Base-by-base conservation (phyloP, 164 flowering plant genomes). In the Stephania yunnanensis region DNA sequence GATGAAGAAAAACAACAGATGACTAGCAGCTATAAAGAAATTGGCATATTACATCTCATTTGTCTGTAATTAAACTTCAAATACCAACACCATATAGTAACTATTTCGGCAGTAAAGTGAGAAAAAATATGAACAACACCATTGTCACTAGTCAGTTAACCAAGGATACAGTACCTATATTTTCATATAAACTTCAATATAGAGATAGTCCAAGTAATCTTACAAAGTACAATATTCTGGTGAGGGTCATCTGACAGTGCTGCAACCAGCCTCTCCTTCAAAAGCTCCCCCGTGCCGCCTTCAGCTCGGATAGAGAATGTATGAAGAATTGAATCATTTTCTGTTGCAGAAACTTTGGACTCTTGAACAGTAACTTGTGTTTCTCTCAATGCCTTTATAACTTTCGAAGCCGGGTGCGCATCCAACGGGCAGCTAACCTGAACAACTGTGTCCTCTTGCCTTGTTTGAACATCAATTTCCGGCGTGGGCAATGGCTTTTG, bases 211-310 rank as follows among this genome's bases (percentile, higher is more conserved):
- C 20, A 30, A 68, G 71, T 30, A 68, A 72, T 72, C 85, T 81
- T 78, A 81, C 82, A 76, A 36, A 46, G 58, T 70, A 74, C 76
- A 65, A 71, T 15, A 52, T 69, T 46, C 76, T 53, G 71, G 68
- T 19, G 19, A n/a, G 29, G 29, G 73, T 86, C 84, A 89, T 65
- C 84, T 10, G 87, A 82, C 31, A 92, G 80, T 29, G 91, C 85
- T 46, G 88, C 88, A 68, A 72, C 45, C 74, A 92, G 84, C 84
- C 86, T 85, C 76, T 91, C 95, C 80, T 89, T 91, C 85, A 91
- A 80, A 50, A 80, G 86, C 75, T 89, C 91, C 6, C 89, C 84
- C 15, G 76, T 78, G 55, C 85, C 89, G 64, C 72, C 75, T 65
- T 79, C 85, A 70, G 92, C 77, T 72, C 76, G 74, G 65, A 93